Evolutionary conservation across 805 yeast species (phyloP).

Genomic region (Saturnispora halmiae): DNA sequence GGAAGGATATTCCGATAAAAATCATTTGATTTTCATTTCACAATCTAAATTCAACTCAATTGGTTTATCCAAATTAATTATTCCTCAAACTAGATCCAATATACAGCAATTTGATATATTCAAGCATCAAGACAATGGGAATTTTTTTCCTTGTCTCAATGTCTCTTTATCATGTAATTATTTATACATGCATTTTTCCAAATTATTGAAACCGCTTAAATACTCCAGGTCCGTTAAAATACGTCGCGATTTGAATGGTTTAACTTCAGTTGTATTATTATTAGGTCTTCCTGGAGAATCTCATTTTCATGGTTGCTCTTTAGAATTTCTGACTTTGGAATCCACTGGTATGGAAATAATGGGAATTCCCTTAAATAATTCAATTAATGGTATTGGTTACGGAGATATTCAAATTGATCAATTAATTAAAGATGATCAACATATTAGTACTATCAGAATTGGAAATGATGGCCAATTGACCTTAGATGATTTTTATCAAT

Average conservation of each 20-base stretch:
- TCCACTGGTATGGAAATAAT: slow-evolving; percentile 14
- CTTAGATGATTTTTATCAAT: slow-evolving; percentile 23
- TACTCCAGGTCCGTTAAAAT: slow-evolving; percentile 46
- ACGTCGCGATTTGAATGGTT: slow-evolving; percentile 44
- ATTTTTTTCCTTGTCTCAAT: slow-evolving; percentile 10
- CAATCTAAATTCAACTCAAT: slow-evolving; percentile 47
- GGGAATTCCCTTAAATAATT: neutral
- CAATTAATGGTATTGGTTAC: slow-evolving; percentile 18
- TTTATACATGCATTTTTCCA: slow-evolving; percentile 40
- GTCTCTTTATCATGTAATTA: slow-evolving; percentile 37
- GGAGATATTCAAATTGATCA: slow-evolving; percentile 23
- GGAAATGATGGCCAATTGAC: slow-evolving; percentile 24
- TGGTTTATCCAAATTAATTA: slow-evolving; percentile 56
- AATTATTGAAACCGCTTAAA: slow-evolving; percentile 39
- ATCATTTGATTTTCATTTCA: slow-evolving; percentile 48
- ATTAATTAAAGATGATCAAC: slow-evolving; percentile 28
- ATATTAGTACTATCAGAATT: slow-evolving; percentile 22
- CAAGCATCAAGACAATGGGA: slow-evolving; percentile 11
- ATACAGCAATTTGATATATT: slow-evolving; percentile 50
- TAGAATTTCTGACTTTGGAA: slow-evolving; percentile 27
- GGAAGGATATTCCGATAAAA: slow-evolving; percentile 19
- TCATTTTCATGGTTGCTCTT: slow-evolving; percentile 21
- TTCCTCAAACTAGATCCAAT: slow-evolving; percentile 54
- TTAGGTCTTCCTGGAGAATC: slow-evolving; percentile 15
- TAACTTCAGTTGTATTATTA: slow-evolving; percentile 25